Conservation (phyloP, 345 rosid species). For the Hevea brasiliensis region DNA sequence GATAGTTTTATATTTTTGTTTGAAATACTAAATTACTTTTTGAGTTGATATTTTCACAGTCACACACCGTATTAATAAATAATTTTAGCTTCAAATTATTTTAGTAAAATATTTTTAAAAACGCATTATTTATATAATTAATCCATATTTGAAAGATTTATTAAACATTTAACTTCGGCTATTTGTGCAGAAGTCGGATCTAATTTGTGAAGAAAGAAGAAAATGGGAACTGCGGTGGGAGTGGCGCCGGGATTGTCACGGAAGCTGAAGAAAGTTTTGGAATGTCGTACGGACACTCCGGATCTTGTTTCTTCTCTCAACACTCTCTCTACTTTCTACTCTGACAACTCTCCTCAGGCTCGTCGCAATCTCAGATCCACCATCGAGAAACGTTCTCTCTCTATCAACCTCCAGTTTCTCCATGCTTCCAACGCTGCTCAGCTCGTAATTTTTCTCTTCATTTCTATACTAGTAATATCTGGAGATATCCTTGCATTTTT, state of each 20-base stretch:
- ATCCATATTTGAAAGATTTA: too few relatives aligned
- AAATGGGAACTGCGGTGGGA: slow-evolving; percentile 47
- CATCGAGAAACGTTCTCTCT: slow-evolving; percentile 91
- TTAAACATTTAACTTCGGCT: too few relatives aligned
- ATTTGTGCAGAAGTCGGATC: too few relatives aligned
- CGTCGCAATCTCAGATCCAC: slow-evolving; percentile 98
- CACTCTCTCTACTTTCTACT: slow-evolving; percentile 80
- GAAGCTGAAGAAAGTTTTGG: slow-evolving; percentile 90
- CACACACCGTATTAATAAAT: too few relatives aligned
- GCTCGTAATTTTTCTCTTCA: slow-evolving; percentile 27
- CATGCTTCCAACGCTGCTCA: slow-evolving; percentile 73
- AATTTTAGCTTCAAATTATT: too few relatives aligned
- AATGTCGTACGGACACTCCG: slow-evolving; percentile 82
- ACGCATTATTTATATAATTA: too few relatives aligned
- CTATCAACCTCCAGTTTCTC: slow-evolving; percentile 77
- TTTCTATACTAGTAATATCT: not conserved
- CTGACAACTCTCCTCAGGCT: slow-evolving; percentile 77
- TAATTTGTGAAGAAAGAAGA: too few relatives aligned
- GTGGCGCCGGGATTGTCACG: slow-evolving; percentile 95
- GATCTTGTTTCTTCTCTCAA: slow-evolving; percentile 78
- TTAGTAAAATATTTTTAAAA: too few relatives aligned
- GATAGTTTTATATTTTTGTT: too few relatives aligned
- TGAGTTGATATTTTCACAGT: too few relatives aligned
- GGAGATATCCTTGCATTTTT: too few relatives aligned
- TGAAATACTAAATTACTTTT: too few relatives aligned